Base-by-base conservation (phyloP, 1,284 basidiomycete species). In the Rhodotorula sp. region DNA sequence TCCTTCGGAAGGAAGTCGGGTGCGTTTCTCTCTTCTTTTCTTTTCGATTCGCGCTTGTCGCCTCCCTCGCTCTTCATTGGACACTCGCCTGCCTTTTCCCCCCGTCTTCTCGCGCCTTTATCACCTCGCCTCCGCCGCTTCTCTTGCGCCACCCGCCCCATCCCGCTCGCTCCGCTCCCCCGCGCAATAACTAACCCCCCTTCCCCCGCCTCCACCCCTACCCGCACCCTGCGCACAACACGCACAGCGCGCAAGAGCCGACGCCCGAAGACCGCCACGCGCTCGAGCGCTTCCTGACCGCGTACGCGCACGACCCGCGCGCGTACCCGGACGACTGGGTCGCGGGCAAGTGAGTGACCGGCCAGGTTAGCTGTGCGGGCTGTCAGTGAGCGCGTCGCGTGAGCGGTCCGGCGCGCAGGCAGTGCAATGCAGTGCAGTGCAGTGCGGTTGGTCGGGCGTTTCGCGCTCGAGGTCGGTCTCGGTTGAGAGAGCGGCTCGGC, bases 1-100 rank as follows among this genome's bases (percentile, higher is more conserved):
- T 89, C 21, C 70, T 81, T 22, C 76, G 80, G 39, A 73, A 62
- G 15, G 82, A 81, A 27, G 61, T 80, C 22, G 74, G 71, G 75
- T 74, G 64, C 37, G 70, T 63, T 15, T 9, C 15, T 21, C 32
- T 54, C 57, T 27, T 34, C 54, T 9, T 58, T 54, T 53, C 39
- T 61, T 41, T n/a, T 50, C 22, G 39, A 39, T 6, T 41, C 46
- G 41, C n/a, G 29, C 29, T 70, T 53, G 48, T n/a, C 48, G 1
- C 32, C 64, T 29, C 37, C 59, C n/a, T 55, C 54, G 53, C 32
- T 70, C 58, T n/a, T 58, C 44, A 6, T 39, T n/a, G 8, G n/a
- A 19, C 29, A 2, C 29, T 22, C n/a, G 22, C 22, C 19, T 56
- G 39, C 51, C 36, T 21, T 53, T 15, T 15, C 44, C 44, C 6